Evolutionary conservation across 2,329 filamentous ascomycete species (phyloP), one percentile per base, ranked within the genome.

Genomic region (Acrocalymma vagum): DNA sequence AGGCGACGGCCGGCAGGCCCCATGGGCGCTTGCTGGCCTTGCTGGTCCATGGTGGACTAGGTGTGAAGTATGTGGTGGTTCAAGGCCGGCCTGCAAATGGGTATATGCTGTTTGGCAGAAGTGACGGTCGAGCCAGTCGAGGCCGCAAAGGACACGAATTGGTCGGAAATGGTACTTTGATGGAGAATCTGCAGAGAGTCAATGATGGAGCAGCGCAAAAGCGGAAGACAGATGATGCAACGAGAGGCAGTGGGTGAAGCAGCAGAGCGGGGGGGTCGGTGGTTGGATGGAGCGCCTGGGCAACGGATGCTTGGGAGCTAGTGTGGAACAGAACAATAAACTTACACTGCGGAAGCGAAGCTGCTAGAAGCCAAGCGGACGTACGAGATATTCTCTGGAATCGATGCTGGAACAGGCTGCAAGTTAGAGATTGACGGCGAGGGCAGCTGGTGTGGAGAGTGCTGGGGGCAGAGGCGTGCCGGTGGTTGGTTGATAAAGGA

Each of bases 1-100:
- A 97, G 84, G 71, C 92, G 87, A 69, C 93, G 91, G 67, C 91
- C 91, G 70, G 86, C 76, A 64, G 90, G 89, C 60, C 90, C 91
- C 64, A 74, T 72, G 31, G 73, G 71, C 48, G 68, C 70, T 41
- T 60, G 65, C 69, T 78, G 76, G 62, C 81, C 81, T 72, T 85
- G 71, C 58, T 74, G 74, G 58, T 76, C 73, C 73, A 76, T 76
- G 23, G 47, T 58, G 45, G 46, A 54, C 42, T n/a, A n/a, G 45
- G 38, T 56, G 57, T 42, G 38, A 45, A 49, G 51, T 46, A n/a
- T 30, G 44, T 51, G 45, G 42, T 44, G 43, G 46, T 51, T 58
- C 49, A 54, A 56, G 43, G 52, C 49, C 52, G 51, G 53, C 40
- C 45, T 53, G 58, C 39, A 48, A 48, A 41, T 38, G 38, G 38